Base-by-base conservation (phyloP, 2,329 filamentous ascomycete species). In the Chaetoscypha palmicola region DNA sequence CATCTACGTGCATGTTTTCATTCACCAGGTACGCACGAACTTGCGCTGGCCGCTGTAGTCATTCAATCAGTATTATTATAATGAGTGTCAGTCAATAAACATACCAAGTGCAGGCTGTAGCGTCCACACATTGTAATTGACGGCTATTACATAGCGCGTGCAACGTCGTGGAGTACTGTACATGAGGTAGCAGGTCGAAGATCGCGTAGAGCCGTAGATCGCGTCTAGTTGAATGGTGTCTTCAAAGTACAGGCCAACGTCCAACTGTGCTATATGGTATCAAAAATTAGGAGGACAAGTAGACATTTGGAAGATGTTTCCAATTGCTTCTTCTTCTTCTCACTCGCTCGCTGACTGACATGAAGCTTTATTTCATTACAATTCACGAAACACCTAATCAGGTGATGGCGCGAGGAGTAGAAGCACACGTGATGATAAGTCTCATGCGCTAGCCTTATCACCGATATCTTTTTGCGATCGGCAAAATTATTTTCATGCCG, bases 11-110 rank as follows among this genome's bases (percentile, higher is more conserved):
- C 77, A 94, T 86, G 49, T 82, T 72, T 55, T 88, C 76, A 26
- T 88, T 73, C 57, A 86, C 74, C 5, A 96, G 70, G 62, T 84
- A 80, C 43, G 73, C 76, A 41, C 83, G 82, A 46, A 95, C 74
- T 61, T 88, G 83, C 19, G 81, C 83, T 26, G 86, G 82, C 50
- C 86, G 77, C 87, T 94, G 41, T 30, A 28, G 26, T 28, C 5
- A 16, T 17, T 20, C 20, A 45, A 30, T 37, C 38, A 41, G 17
- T 22, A 36, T 12, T 11, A 12, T 10, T 2, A 19, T 22, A 12
- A 11, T 3, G 3, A 14, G 5, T 5, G 9, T 11, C 33, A 1
- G 2, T 10, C 4, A 3, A 2, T 17, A 14, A 10, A 22, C 51
- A 38, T 55, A 62, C 59, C 46, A 62, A 39, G 30, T 52, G 55